These are phyloP conservation scores for Postia placenta DNA, from an alignment of 768 basidiomycete genomes.

Conservation along the genomic window DNA sequence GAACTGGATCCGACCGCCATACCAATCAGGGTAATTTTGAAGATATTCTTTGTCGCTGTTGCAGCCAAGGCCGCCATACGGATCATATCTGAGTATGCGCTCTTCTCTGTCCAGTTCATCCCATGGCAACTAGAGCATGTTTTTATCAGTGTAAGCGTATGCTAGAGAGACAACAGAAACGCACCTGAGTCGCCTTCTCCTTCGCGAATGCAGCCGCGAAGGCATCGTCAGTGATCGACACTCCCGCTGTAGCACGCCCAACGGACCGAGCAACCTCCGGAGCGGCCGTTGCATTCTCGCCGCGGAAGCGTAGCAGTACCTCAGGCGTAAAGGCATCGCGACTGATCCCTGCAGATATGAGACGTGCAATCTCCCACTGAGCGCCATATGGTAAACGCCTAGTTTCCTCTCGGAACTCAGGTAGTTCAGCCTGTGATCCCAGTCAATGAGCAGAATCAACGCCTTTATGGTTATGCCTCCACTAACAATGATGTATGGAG, in stretches of 20 bases:
- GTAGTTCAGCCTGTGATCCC: not conserved
- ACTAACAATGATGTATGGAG: not conserved
- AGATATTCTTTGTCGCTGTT: slow-evolving; percentile 13
- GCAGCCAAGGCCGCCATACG: slow-evolving; percentile 34
- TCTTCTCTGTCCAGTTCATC: slow-evolving; percentile 55
- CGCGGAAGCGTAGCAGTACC: slow-evolving; percentile 14
- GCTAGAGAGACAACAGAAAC: not conserved
- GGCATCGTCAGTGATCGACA: not conserved
- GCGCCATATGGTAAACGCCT: slow-evolving; percentile 29
- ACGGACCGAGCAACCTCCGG: slow-evolving; percentile 6
- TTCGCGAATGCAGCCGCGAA: not conserved
- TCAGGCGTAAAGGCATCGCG: not conserved
- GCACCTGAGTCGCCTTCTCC: not conserved
- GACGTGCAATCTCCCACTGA: slow-evolving; percentile 49
- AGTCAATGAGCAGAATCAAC: not conserved
- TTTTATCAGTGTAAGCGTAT: not conserved
- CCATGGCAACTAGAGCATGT: slow-evolving; percentile 55
- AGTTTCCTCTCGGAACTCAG: not conserved
- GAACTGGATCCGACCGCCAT: slow-evolving; percentile 59
- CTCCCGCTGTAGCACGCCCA: not conserved
- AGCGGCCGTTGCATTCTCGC: slow-evolving; percentile 26
- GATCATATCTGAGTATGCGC: slow-evolving; percentile 21
- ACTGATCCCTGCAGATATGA: slow-evolving; percentile 23
- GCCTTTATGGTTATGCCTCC: not conserved
- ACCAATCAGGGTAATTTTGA: slow-evolving; percentile 34